These are phyloP conservation scores for Phyllosticta citrichinensis DNA, from an alignment of 2,329 filamentous ascomycete species.

Conservation along the genomic window DNA sequence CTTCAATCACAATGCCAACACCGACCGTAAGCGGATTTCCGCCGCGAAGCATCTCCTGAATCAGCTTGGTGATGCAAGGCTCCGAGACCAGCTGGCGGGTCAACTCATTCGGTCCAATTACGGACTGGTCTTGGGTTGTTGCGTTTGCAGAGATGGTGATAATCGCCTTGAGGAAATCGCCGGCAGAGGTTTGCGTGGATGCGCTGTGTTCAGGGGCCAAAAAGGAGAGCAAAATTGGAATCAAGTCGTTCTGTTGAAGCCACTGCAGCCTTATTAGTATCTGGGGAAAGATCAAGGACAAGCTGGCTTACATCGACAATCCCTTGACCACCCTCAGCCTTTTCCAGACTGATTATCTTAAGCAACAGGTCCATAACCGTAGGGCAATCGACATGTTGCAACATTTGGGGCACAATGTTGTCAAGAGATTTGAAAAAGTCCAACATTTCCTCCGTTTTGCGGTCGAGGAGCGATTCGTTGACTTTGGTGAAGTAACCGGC, in stretches of 20 bases:
- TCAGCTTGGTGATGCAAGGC: slow-evolving; percentile 71
- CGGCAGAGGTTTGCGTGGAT: slow-evolving; percentile 89
- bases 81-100: slow-evolving; percentile 90
- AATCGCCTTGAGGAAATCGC: slow-evolving; percentile 96
- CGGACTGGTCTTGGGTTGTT: slow-evolving; percentile 96
- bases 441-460: slow-evolving; percentile 97
- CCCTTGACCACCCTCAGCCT: slow-evolving; percentile 79
- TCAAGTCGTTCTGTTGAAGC: slow-evolving; percentile 81
- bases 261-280: slow-evolving; percentile 47
- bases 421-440: slow-evolving; percentile 77
- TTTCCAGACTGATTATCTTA: slow-evolving; percentile 94
- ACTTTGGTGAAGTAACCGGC: slow-evolving; percentile 98
- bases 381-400: slow-evolving; percentile 90
- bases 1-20: slow-evolving; percentile 94
- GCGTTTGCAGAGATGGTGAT: slow-evolving; percentile 98
- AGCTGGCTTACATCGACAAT: slow-evolving; percentile 71
- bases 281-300: background rate
- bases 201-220: slow-evolving; percentile 76
- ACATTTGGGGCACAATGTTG: slow-evolving; percentile 70
- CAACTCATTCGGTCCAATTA: slow-evolving; percentile 93
- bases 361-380: slow-evolving; percentile 97
- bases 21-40: slow-evolving; percentile 93
- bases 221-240: slow-evolving; percentile 78
- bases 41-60: slow-evolving; percentile 82
- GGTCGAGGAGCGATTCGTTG: slow-evolving; percentile 93